Percentiles rank a stretch among this genome's conserved stretches.
Conservation (phyloP, 192 early-diverging fungal species). For the Mortierella hygrophila region DNA sequence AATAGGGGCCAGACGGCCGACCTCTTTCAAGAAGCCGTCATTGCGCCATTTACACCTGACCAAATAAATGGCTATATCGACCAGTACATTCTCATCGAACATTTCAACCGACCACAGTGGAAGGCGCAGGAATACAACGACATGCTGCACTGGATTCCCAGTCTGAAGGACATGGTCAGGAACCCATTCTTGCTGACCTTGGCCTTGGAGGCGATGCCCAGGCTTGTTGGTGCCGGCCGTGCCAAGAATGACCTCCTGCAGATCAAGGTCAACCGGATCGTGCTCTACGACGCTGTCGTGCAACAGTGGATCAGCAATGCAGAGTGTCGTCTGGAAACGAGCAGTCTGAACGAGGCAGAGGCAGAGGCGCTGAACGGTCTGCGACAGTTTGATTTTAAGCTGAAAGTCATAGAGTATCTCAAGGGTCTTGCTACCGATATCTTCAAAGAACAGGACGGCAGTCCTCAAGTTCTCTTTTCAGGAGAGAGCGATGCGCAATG, state of each 20-base stretch:
- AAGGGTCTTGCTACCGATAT: background rate
- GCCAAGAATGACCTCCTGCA: background rate
- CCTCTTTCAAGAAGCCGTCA: slow-evolving; percentile 1
- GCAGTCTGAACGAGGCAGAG: background rate
- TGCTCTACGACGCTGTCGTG: background rate
- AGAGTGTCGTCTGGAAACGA: background rate
- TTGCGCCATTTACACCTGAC: background rate
- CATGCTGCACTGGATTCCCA: background rate
- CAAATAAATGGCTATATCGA: background rate
- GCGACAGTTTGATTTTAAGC: background rate
- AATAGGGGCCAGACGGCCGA: background rate
- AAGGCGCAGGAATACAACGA: background rate
- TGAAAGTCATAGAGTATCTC: background rate
- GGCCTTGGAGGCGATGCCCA: background rate
- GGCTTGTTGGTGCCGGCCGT: background rate
- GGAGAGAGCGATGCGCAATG: background rate
- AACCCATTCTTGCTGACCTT: background rate
- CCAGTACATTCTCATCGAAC: background rate
- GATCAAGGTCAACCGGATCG: background rate
- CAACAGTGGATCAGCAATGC: background rate
- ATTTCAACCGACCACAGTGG: background rate
- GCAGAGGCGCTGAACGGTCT: background rate
- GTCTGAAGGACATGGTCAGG: background rate
- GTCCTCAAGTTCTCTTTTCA: background rate
- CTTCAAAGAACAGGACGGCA: background rate